Percentiles rank a stretch among this genome's conserved stretches.
phyloP scores from a whole-genome alignment of 225 moss, liverwort and hornwort species.

The Polytrichum commune region DNA sequence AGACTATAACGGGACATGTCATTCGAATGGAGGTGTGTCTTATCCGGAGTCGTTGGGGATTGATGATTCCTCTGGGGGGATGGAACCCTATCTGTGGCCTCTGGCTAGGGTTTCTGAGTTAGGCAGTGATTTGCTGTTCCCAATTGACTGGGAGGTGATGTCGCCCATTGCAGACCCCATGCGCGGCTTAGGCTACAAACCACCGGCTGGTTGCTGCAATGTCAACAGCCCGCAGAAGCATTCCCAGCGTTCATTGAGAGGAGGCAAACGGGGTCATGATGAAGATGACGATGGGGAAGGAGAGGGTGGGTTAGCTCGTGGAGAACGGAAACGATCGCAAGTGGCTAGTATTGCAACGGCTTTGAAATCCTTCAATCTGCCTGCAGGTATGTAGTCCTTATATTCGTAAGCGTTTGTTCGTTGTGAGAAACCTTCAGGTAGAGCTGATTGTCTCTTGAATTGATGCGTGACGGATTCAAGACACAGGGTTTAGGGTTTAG shows the following conservation, averaged over 20 bases:
- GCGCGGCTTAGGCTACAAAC: constrained; percentile 75
- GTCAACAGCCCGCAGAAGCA: constrained; percentile 3
- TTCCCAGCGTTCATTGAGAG: neutral
- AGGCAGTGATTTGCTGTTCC: constrained; percentile 13
- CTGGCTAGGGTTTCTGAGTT: constrained; percentile 47
- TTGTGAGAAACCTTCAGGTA: no score
- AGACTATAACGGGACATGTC: no score
- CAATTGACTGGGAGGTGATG: constrained; percentile 57
- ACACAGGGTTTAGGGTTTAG: no score
- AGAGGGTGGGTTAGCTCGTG: constrained; percentile 49
- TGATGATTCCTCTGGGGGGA: neutral
- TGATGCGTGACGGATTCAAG: no score
- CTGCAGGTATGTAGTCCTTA: constrained; percentile 24
- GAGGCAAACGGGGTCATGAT: constrained; percentile 10
- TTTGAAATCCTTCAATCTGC: constrained; percentile 46
- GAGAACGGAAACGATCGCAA: constrained; percentile 77
- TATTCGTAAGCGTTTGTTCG: neutral
- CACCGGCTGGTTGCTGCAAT: neutral
- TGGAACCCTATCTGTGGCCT: constrained; percentile 47
- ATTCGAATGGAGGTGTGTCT: neutral
- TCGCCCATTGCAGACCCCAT: constrained; percentile 73
- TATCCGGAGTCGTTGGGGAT: neutral
- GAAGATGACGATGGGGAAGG: constrained; percentile 19
- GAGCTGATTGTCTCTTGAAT: no score
- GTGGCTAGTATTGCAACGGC: constrained; percentile 78